These are phyloP conservation scores for Erodium trifolium DNA, from an alignment of 441 rosid genomes.

Conservation along the genomic window DNA sequence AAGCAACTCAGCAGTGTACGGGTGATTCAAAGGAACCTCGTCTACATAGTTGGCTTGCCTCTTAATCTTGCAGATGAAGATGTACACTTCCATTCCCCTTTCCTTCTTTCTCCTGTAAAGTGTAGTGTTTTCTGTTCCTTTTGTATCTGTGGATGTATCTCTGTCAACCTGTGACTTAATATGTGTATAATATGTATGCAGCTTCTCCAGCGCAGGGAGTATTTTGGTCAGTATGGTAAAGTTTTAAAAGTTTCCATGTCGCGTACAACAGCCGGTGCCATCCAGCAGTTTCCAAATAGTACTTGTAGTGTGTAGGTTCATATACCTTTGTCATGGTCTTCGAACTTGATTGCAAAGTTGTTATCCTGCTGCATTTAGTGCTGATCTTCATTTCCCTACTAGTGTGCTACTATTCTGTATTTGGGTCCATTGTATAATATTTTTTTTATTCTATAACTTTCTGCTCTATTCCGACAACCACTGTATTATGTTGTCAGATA, in stretches of 20 bases:
- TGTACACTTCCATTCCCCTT: constrained; percentile 18
- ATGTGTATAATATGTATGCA: constrained; percentile 11
- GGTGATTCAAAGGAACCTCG: constrained; percentile 49
- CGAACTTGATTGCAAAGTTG: neutral
- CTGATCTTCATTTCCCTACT: neutral
- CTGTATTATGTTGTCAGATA: constrained; percentile 28
- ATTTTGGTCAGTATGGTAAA: constrained; percentile 75
- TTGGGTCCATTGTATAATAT: neutral
- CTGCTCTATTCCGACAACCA: neutral
- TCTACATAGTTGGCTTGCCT: constrained; percentile 54
- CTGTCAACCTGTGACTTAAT: neutral
- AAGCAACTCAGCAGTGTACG: constrained; percentile 39
- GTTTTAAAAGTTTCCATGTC: constrained; percentile 73
- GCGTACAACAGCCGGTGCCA: constrained; percentile 52
- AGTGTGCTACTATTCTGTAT: neutral
- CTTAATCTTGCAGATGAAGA: constrained; percentile 51
- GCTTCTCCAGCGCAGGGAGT: constrained; percentile 53
- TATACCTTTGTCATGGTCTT: neutral
- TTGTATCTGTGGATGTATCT: neutral
- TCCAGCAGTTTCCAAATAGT: constrained; percentile 64
- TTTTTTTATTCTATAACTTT: neutral
- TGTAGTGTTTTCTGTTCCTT: neutral
- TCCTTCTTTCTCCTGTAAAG: neutral
- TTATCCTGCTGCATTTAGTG: neutral
- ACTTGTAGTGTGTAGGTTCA: constrained; percentile 58